These are phyloP conservation scores for Mycena galopus DNA, from an alignment of 768 basidiomycete species.

Conservation along the genomic window DNA sequence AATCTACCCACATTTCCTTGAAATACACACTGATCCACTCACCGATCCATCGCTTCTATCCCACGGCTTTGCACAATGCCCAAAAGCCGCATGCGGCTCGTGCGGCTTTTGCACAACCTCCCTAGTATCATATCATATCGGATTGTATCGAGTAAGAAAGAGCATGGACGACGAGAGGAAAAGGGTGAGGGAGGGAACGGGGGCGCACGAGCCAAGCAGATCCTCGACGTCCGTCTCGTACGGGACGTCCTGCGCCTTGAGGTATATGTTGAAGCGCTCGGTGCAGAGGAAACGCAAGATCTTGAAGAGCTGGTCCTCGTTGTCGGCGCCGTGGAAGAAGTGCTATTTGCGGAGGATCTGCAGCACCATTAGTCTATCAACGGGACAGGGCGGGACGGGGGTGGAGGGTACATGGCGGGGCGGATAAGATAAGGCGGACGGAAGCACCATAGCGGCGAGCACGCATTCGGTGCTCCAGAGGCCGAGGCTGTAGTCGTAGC, in stretches of 20 bases:
- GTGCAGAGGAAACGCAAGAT: constrained; percentile 77
- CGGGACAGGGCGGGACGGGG: too few relatives aligned
- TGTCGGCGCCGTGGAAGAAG: constrained; percentile 80
- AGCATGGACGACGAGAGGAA: constrained; percentile 54
- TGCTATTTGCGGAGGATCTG: constrained; percentile 82
- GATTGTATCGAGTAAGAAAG: neutral
- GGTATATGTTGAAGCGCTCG: constrained; percentile 75
- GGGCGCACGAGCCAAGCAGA: constrained; percentile 61
- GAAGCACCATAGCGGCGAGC: constrained; percentile 82
- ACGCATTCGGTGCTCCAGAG: constrained; percentile 86
- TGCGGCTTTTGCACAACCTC: too few relatives aligned
- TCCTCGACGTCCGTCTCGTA: constrained; percentile 73
- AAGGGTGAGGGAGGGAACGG: neutral
- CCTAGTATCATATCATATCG: neutral
- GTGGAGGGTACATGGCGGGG: too few relatives aligned
- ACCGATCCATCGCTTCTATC: too few relatives aligned
- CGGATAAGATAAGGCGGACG: too few relatives aligned
- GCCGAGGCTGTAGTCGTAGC: constrained; percentile 79
- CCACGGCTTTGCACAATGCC: too few relatives aligned
- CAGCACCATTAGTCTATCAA: too few relatives aligned
- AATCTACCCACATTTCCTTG: too few relatives aligned
- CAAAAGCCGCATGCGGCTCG: too few relatives aligned
- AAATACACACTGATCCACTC: too few relatives aligned
- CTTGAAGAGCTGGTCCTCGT: constrained; percentile 80
- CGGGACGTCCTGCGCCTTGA: constrained; percentile 72